Conservation (phyloP, 2,329 filamentous ascomycete species). For the Alternaria alternata region DNA sequence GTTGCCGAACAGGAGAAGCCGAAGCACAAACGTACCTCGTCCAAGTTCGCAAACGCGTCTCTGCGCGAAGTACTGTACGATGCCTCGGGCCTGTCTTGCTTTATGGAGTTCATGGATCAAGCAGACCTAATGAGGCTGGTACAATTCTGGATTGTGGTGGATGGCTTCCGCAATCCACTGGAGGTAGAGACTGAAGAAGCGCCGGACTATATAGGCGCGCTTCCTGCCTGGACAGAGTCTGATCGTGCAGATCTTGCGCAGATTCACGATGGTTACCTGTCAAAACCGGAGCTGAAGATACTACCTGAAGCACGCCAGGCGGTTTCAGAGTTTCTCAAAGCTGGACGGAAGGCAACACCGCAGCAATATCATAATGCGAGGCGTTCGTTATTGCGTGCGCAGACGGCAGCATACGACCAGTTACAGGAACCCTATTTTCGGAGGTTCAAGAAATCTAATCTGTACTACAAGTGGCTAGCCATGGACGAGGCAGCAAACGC, state of each 20-base stretch:
- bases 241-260: constrained; percentile 89
- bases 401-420: constrained; percentile 82
- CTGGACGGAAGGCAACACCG: constrained; percentile 77
- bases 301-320: constrained; percentile 71
- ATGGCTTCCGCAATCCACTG: constrained; percentile 92
- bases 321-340: constrained; percentile 79
- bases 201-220: constrained; percentile 60
- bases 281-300: constrained; percentile 81
- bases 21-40: constrained; percentile 56
- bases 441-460: constrained; percentile 87
- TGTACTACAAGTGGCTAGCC: constrained; percentile 95
- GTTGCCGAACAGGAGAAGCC: constrained; percentile 51
- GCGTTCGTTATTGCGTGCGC: constrained; percentile 79
- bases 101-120: constrained; percentile 99
- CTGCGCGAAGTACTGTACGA: constrained; percentile 88
- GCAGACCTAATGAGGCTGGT: constrained; percentile 86
- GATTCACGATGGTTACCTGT: constrained; percentile 89
- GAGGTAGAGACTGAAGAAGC: constrained; percentile 80
- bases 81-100: constrained; percentile 90
- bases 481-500: constrained; percentile 72
- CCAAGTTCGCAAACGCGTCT: constrained; percentile 75
- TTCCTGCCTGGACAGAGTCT: constrained; percentile 77
- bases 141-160: constrained; percentile 98
- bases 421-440: constrained; percentile 84
- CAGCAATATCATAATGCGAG: constrained; percentile 85